A percentile compares a stretch with the other conserved stretches of the same genome.
Evolutionary conservation across 1,284 basidiomycete genomes (phyloP).

Genomic region (Heimioporus punctisporus): DNA sequence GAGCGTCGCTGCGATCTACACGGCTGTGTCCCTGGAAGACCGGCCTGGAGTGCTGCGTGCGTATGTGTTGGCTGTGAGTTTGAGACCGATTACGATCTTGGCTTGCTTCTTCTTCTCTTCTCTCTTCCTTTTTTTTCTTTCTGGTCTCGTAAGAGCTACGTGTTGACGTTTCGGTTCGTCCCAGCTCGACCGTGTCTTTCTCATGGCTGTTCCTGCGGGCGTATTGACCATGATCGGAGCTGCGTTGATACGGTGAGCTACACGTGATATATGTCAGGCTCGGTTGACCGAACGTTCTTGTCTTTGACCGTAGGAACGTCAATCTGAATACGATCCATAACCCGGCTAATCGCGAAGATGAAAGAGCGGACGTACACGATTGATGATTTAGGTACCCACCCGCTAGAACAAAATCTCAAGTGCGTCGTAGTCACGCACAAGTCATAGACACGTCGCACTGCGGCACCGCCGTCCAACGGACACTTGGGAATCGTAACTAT

Average conservation of each 20-base stretch:
- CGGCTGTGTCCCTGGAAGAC: background rate
- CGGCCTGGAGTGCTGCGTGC: conserved; percentile 8
- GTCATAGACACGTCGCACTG: too few relatives aligned
- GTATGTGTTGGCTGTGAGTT: conserved; percentile 13
- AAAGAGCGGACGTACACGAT: too few relatives aligned
- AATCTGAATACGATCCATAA: background rate
- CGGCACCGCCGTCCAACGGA: too few relatives aligned
- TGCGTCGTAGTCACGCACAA: too few relatives aligned
- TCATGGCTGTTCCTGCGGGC: conserved; percentile 9
- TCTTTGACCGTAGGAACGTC: conserved; percentile 7
- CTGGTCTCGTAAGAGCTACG: background rate
- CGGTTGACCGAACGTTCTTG: too few relatives aligned
- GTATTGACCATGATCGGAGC: conserved; percentile 9
- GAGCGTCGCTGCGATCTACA: conserved; percentile 13
- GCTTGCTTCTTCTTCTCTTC: too few relatives aligned
- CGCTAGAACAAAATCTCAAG: too few relatives aligned
- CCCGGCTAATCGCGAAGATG: background rate
- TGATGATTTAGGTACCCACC: too few relatives aligned
- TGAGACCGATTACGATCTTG: too few relatives aligned
- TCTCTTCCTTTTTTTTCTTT: background rate
- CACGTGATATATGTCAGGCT: too few relatives aligned
- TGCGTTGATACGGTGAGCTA: conserved; percentile 5
- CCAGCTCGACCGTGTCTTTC: conserved; percentile 13
- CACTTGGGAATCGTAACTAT: too few relatives aligned
- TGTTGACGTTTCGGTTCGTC: background rate